phyloP scores from a whole-genome alignment of 306 rosid species.

The Alnus glutinosa region DNA sequence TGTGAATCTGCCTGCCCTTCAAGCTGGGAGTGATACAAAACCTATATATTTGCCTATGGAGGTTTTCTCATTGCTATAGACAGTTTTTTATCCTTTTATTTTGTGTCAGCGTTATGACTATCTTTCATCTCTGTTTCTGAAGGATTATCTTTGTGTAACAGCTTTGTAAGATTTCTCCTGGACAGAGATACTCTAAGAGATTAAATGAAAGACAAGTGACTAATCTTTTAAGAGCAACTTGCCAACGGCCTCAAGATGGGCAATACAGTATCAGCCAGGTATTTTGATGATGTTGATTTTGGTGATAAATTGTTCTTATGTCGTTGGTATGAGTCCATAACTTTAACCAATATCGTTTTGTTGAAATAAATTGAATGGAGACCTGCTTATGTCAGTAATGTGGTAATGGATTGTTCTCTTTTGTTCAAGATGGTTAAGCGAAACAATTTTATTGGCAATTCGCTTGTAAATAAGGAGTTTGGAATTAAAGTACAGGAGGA shows the following conservation, averaged over 20 bases:
- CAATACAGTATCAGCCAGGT: conserved; percentile 10
- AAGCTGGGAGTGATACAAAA: conserved; percentile 39
- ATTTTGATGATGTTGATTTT: background rate
- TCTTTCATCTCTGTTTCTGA: background rate
- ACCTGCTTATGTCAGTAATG: background rate
- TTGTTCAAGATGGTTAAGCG: conserved; percentile 13
- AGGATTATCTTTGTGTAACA: background rate
- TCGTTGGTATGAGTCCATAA: background rate
- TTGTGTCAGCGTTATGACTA: background rate
- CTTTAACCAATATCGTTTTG: background rate
- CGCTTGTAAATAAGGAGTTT: conserved; percentile 24
- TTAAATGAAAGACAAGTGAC: conserved; percentile 46
- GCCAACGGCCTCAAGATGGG: conserved; percentile 36
- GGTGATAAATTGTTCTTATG: background rate
- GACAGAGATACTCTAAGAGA: conserved; percentile 48
- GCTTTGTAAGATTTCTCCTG: conserved; percentile 42
- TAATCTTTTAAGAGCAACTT: conserved; percentile 38
- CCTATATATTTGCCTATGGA: conserved; percentile 54
- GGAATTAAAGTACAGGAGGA: conserved; percentile 27
- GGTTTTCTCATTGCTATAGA: conserved; percentile 23
- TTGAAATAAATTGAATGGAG: background rate
- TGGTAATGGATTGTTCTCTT: background rate
- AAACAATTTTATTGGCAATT: background rate
- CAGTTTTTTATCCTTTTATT: background rate
- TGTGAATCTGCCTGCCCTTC: conserved; percentile 61